phyloP scores from a whole-genome alignment of 345 rosid genomes.

The Aethionema arabicum region DNA sequence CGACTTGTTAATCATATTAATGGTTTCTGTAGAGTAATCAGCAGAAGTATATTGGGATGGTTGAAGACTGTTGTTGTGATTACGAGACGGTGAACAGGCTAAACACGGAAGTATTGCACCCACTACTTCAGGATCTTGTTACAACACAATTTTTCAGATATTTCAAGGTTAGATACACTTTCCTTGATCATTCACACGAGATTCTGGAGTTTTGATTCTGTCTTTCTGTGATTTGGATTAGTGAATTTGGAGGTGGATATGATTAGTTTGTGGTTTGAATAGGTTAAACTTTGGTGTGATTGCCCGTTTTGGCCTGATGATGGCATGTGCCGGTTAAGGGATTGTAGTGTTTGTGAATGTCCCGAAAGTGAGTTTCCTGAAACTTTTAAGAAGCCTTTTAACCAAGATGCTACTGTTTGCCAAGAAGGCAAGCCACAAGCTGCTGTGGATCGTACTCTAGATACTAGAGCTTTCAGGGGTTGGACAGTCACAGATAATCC shows the following conservation, averaged over 20 bases:
- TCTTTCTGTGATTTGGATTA: neutral
- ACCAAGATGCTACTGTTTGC: slow-evolving; percentile 63
- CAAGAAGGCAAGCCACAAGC: slow-evolving; percentile 97
- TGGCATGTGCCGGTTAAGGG: slow-evolving; percentile 90
- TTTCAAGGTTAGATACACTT: slow-evolving; percentile 67
- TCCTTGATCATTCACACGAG: neutral
- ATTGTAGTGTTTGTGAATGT: slow-evolving; percentile 96
- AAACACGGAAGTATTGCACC: slow-evolving; percentile 67
- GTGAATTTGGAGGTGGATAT: slow-evolving; percentile 1
- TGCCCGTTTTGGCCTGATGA: slow-evolving; percentile 99
- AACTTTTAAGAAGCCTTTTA: slow-evolving; percentile 62
- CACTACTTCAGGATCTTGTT: slow-evolving; percentile 77
- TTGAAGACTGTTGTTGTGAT: slow-evolving; percentile 91
- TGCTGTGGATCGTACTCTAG: slow-evolving; percentile 83
- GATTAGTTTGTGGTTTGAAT: slow-evolving; percentile 17
- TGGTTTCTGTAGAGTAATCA: slow-evolving; percentile 33
- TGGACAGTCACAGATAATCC: slow-evolving; percentile 94
- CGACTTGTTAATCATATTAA: neutral
- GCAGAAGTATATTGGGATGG: slow-evolving; percentile 59
- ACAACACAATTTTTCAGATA: slow-evolving; percentile 79
- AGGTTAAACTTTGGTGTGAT: slow-evolving; percentile 97
- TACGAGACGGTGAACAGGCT: slow-evolving; percentile 79
- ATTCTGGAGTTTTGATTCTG: neutral
- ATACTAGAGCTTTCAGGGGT: slow-evolving; percentile 70
- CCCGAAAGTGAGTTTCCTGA: slow-evolving; percentile 92